These are phyloP conservation scores for Trichoderma sp. DNA, from an alignment of 2,329 filamentous ascomycete genomes.

Conservation along the genomic window DNA sequence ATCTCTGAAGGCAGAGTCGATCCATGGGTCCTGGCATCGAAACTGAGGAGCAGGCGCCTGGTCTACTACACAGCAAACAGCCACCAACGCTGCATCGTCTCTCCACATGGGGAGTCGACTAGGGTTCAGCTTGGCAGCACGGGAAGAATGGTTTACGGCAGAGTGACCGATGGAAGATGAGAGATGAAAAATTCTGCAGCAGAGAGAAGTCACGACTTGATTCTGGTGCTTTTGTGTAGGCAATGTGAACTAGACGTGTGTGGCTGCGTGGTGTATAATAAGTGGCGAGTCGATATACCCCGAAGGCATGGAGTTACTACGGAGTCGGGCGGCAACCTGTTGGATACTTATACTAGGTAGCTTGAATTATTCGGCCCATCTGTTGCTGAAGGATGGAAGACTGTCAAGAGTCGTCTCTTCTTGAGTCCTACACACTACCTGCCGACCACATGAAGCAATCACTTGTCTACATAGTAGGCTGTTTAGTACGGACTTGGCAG, in stretches of 20 bases:
- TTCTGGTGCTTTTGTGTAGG: not conserved
- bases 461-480: too few relatives aligned
- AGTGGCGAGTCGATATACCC: conserved; percentile 17
- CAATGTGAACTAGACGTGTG: not conserved
- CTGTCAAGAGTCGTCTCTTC: too few relatives aligned
- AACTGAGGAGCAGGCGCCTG: not conserved
- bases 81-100: not conserved
- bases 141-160: not conserved
- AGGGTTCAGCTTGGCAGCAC: not conserved
- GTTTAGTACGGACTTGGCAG: too few relatives aligned
- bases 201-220: not conserved
- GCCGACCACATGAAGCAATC: too few relatives aligned
- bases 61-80: not conserved
- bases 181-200: not conserved
- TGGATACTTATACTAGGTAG: not conserved
- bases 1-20: not conserved
- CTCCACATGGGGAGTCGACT: not conserved
- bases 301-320: conserved; percentile 10
- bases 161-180: not conserved
- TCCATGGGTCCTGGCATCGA: not conserved
- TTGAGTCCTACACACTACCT: too few relatives aligned
- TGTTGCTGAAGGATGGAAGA: not conserved
- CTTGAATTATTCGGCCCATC: not conserved
- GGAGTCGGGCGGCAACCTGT: not conserved
- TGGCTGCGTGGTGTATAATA: conserved; percentile 11